Base-by-base conservation (phyloP, 2,329 filamentous ascomycete species). In the Claviceps sp. region DNA sequence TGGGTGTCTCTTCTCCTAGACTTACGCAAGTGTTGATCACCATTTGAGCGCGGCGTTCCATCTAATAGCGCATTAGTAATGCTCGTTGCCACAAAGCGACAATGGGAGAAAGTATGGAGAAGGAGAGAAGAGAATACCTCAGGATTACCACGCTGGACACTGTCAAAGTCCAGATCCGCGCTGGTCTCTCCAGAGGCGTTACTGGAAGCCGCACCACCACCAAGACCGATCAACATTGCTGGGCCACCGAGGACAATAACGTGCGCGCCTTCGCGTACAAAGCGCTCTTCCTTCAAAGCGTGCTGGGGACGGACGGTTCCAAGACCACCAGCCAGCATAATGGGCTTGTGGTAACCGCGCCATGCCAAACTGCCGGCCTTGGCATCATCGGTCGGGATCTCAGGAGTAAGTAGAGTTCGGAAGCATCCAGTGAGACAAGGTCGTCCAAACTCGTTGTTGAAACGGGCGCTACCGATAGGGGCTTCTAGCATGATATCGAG, bases 401-500 rank as follows among this genome's bases (percentile, higher is more conserved):
- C 55, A 5, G 55, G 59, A 1, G 83, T 86, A 34, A 94, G 80
- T 39, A 98, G 77, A 1, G 93, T 98, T 54, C 91, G 79, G 75
- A 98, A 98, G 64, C 89, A 91, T 22, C 93, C 93, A 2, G 85
- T 79, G 13, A 94, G 84, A 62, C 85, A 89, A 38, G 93, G 91
- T 39, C 93, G 80, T 26, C 93, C 93, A 61, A 97, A 98, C 63
- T 96, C 93, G 64, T 98, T 98, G 74, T 97, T 97, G 75, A 95
- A 97, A 20, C 88, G 82, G 49, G 93, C 93, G 60, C 87, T 93
- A 38, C 93, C 93, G 59, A 98, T 93, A 0, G 93, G 93, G 0
- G 89, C 93, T 66, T 98, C 91, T 11, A 97, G 75, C 91, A 98
- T 97, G 60, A 98, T 97, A 64, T 97, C 90, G 39, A 96, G 73